Evolutionary conservation across 2,329 filamentous ascomycete species (phyloP).

Genomic region (Ophiostoma piceae): DNA sequence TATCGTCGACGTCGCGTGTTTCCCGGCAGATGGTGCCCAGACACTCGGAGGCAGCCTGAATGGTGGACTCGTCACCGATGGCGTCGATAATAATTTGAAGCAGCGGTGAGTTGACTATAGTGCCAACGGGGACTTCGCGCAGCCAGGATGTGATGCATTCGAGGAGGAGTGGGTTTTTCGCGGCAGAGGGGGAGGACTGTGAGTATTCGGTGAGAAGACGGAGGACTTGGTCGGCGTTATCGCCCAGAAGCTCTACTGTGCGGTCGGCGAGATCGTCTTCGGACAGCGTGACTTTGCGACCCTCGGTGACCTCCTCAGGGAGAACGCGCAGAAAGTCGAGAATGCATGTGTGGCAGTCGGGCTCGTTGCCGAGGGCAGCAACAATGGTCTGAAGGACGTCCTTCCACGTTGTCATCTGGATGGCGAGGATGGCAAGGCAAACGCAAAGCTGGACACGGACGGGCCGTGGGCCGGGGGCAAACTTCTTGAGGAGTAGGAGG

Average conservation of each 20-base stretch:
- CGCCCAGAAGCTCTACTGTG: constrained; percentile 81
- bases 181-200: constrained; percentile 61
- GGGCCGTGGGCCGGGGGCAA: constrained; percentile 73
- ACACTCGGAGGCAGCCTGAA: constrained; percentile 86
- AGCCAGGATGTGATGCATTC: constrained; percentile 97
- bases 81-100: constrained; percentile 75
- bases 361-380: constrained; percentile 67
- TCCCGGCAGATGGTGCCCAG: constrained; percentile 87
- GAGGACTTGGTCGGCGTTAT: constrained; percentile 85
- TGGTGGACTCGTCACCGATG: constrained; percentile 67
- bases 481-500: constrained; percentile 72
- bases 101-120: constrained; percentile 79
- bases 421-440: constrained; percentile 87
- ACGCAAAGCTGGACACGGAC: constrained; percentile 91
- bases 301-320: constrained; percentile 97
- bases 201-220: constrained; percentile 83
- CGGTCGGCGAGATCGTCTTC: constrained; percentile 88
- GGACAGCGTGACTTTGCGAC: constrained; percentile 96
- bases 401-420: constrained; percentile 95
- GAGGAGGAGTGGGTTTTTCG: constrained; percentile 82
- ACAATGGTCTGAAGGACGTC: constrained; percentile 83
- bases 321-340: constrained; percentile 95
- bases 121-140: constrained; percentile 78
- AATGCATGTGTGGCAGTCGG: constrained; percentile 76
- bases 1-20: constrained; percentile 90